Evolutionary conservation across 1,139 yeast species (phyloP), one percentile per base, ranked within the genome.

Genomic region (Saccharomycopsis hybrid): DNA sequence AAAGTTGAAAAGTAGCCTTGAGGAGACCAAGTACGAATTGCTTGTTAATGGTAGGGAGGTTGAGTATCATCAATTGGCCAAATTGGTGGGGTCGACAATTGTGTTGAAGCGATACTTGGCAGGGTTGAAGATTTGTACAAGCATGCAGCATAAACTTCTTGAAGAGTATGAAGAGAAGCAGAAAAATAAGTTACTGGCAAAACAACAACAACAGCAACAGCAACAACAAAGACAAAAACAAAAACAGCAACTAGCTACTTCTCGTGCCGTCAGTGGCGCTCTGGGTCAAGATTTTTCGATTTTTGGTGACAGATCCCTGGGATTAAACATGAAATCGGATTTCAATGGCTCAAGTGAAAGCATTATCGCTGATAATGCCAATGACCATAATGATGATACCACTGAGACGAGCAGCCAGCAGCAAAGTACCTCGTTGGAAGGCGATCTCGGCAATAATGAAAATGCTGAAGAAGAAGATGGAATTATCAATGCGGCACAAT

Each of bases 101-200:
- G 70, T 76, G 7, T 63, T 86, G 52, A 68, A 77, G 1, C 73
- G 78, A 54, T 82, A 80, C 57, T 62, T 85, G 43, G 85, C 83
- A 49, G 94, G 92, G 0, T 67, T 87, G 55, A 69, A 78, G 54
- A 74, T 83, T 39, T 82, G 90, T 8, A 77, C 81, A 1, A 84
- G 80, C 53, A 82, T 83, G 70, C 85, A 82, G 60, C 73, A 79
- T 73, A 71, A 72, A 36, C 64, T 81, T 31, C 64, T 80, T 24
- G 72, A 69, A 51, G 68, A 65, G 25, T 29, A 37, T 30, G 46
- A 32, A 33, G 9, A n/a, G 36, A n/a, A 39, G 46, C 39, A 24
- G 18, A 7, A 9, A 5, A 4, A 13, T 31, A 18, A 18, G 18
- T 18, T 18, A 18, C 18, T 18, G 18, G 18, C 18, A 24, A 18